Base-by-base conservation (phyloP, 768 basidiomycete species). In the Asterophora parasitica region DNA sequence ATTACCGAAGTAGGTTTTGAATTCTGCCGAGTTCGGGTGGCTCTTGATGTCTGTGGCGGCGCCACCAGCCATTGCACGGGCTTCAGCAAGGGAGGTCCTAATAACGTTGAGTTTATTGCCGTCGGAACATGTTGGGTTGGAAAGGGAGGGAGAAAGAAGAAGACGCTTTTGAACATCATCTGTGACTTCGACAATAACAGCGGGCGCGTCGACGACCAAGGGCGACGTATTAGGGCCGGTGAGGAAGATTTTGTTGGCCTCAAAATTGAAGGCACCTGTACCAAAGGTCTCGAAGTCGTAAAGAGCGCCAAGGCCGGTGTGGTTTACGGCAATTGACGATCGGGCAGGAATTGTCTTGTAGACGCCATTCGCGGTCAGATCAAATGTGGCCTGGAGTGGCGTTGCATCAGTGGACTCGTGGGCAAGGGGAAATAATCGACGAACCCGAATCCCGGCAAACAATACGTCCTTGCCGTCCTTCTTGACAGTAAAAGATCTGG, bases 321-420 rank as follows among this genome's bases (percentile, higher is more conserved):
- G 50, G 44, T 51, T 51, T 13, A 51, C 44, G 6, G 50, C 44
- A n/a, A 51, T 32, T 10, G 50, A 51, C 10, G 44, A 45, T 2
- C 44, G 39, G 2, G 50, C 50, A 19, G 50, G 50, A 19, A 51
- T 51, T 19, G 44, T 51, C 17, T 20, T 42, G 35, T 51, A 51
- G 39, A 51, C 39, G n/a, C 39, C 44, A 1, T 41, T 23, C 4
- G 44, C 44, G 3, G 39, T 27, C 10, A 51, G 13, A 31, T 51
- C 50, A 31, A 42, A 46, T 12, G 40, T 51, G 13, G 44, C 50
- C 50, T 51, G 27, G 3, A 19, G 23, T 11, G 3, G 23, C 23
- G 19, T 3, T 12, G 31, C 0, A 42, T 33, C 12, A 45, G 26
- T 2, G 16, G 23, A 20, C 12, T 28, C 10, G 4, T 4, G 20